Evolutionary conservation across 2,329 filamentous ascomycete species (phyloP).

Genomic region (Ceratocystis smalleyi): DNA sequence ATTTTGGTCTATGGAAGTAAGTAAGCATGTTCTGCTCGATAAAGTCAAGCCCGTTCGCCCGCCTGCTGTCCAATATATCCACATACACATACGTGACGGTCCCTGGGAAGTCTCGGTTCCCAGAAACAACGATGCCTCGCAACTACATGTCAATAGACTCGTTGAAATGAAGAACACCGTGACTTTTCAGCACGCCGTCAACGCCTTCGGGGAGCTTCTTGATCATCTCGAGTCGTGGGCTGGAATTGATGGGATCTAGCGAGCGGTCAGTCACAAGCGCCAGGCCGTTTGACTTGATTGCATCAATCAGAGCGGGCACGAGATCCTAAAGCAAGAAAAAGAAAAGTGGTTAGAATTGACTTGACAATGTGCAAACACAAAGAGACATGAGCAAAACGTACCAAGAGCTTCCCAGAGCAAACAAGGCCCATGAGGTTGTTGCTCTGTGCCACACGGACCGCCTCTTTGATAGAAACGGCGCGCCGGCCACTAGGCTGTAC

Average conservation of each 20-base stretch:
- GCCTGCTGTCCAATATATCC: neutral
- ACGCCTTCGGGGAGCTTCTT: constrained; percentile 59
- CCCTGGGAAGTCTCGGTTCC: neutral
- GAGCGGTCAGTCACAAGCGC: constrained; percentile 84
- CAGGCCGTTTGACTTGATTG: constrained; percentile 85
- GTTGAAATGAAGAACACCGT: constrained; percentile 83
- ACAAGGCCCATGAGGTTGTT: constrained; percentile 98
- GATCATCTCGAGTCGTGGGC: constrained; percentile 34
- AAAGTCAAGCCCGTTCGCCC: neutral
- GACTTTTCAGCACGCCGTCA: constrained; percentile 70
- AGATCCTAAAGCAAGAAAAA: constrained; percentile 48
- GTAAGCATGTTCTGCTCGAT: neutral
- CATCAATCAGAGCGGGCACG: constrained; percentile 79
- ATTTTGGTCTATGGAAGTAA: constrained; percentile 5
- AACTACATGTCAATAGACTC: constrained; percentile 66
- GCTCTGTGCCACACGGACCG: constrained; percentile 76
- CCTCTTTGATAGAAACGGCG: constrained; percentile 82
- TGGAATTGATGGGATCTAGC: constrained; percentile 29
- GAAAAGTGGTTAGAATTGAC: neutral
- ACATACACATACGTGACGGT: neutral
- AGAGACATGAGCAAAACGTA: constrained; percentile 32
- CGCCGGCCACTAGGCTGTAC: constrained; percentile 48
- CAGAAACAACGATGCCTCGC: neutral
- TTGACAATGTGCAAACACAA: neutral
- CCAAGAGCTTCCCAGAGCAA: constrained; percentile 72